Base-by-base conservation (phyloP, 768 basidiomycete species). In the Mrakia gelida region DNA sequence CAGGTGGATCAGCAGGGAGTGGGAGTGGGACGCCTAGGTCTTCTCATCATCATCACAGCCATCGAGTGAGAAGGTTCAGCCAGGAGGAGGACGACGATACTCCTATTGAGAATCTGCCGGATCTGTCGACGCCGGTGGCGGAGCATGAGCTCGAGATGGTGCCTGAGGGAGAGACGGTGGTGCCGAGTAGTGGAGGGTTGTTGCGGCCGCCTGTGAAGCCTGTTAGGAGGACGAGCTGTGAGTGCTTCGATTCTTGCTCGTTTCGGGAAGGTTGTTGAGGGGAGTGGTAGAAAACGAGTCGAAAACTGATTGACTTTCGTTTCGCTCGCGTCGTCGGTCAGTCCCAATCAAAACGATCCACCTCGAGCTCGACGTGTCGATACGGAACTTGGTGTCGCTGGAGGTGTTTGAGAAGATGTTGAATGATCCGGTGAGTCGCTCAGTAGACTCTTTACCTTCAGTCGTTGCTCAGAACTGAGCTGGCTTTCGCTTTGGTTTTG, bases 331-430 rank as follows among this genome's bases (percentile, higher is more conserved):
- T n/a, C 28, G 6, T 32, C 28, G 9, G 2, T 8, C 1, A 67
- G 65, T 2, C 18, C 65, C 65, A 34, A 67, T 15, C 30, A 38
- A 32, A 30, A 67, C 30, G 7, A 16, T 67, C 65, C 65, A 67
- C 6, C 15, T 28, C 34, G 67, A 70, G 38, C 67, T 70, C 21
- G 67, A 70, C 65, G 32, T 41, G 28, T 15, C 65, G 8, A 30
- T 38, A 26, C 34, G 67, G 21, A 41, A 70, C 13, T 18, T 70
- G 21, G 38, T 70, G 1, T 70, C 67, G 34, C 18, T 41, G 26
- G 67, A 70, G 34, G 67, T 70, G 67, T 70, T 70, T 13, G 67
- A 34, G 34, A 70, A 70, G 38, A 34, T 70, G 38, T 23, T 70
- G 7, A 43, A 70, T 26, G 67, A 70, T n/a, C 67, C 67, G 8